These are phyloP conservation scores for Soucietia sequanensis DNA, from an alignment of 805 yeast genomes.

Conservation along the genomic window DNA sequence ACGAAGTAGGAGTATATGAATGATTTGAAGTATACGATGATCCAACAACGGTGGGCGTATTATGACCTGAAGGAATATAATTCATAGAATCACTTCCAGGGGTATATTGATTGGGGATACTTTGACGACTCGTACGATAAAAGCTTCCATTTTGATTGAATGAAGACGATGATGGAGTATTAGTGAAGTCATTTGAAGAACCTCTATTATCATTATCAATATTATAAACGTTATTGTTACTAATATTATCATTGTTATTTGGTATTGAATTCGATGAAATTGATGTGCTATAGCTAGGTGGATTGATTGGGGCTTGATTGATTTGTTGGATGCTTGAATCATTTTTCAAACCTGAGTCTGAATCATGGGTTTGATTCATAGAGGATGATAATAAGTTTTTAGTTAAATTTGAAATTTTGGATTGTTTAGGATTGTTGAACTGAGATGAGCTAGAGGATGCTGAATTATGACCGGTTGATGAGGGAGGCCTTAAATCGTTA, in stretches of 20 bases:
- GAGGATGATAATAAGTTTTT: constrained; percentile 24
- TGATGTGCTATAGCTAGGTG: constrained; percentile 9
- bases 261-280: constrained; percentile 7
- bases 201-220: constrained; percentile 1
- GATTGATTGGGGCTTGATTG: constrained; percentile 1
- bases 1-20: constrained; percentile 34
- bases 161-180: background rate
- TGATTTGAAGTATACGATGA: constrained; percentile 42
- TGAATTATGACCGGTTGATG: background rate
- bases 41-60: constrained; percentile 42
- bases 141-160: background rate
- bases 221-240: too few relatives aligned
- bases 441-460: constrained; percentile 1
- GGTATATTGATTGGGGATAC: constrained; percentile 1
- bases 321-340: constrained; percentile 2
- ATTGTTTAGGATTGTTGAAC: constrained; percentile 3
- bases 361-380: background rate
- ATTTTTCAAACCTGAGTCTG: constrained; percentile 3
- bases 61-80: constrained; percentile 42
- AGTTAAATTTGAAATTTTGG: constrained; percentile 27
- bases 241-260: constrained; percentile 1
- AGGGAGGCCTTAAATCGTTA: background rate
- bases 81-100: constrained; percentile 15
- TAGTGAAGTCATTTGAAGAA: too few relatives aligned
- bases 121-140: constrained; percentile 2